Percentiles rank a stretch among this genome's conserved stretches.
phyloP scores from a whole-genome alignment of 2,329 filamentous ascomycete species.

The Pseudogymnoascus verrucosus region DNA sequence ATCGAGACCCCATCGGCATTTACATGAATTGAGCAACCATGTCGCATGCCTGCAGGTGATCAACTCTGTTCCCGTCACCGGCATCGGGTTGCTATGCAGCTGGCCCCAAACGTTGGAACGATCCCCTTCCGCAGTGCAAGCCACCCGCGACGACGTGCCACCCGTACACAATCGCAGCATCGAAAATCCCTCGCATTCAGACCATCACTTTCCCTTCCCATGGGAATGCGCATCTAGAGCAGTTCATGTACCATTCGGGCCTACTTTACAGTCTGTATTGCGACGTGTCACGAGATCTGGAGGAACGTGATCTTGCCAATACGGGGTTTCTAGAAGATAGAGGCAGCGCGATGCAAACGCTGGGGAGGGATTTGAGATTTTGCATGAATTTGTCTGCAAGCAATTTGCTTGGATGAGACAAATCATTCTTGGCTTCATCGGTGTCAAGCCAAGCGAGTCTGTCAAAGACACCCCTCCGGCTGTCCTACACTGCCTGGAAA shows the following conservation, averaged over 20 bases:
- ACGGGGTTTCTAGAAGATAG: background rate
- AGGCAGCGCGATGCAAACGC: background rate
- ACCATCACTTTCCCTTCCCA: background rate
- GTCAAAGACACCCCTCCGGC: background rate
- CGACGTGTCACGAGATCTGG: conserved; percentile 3
- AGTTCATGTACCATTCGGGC: conserved; percentile 2
- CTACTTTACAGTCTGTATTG: background rate
- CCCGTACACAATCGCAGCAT: background rate
- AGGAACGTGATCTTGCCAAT: conserved; percentile 1
- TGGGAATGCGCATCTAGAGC: background rate
- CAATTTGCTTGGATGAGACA: background rate
- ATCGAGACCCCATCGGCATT: background rate
- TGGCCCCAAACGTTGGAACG: background rate
- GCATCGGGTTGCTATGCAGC: background rate
- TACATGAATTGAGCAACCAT: background rate
- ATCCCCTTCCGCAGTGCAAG: background rate
- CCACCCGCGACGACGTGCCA: background rate
- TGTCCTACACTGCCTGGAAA: background rate
- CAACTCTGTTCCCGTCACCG: background rate
- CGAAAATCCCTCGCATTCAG: background rate
- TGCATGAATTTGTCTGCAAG: background rate
- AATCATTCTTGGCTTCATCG: background rate
- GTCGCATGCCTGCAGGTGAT: conserved; percentile 1
- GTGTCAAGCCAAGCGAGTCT: background rate
- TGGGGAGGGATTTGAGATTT: background rate